Evolutionary conservation across 257 asterid species (phyloP), one percentile per base, ranked within the genome.

Genomic region (Plantago ovata): DNA sequence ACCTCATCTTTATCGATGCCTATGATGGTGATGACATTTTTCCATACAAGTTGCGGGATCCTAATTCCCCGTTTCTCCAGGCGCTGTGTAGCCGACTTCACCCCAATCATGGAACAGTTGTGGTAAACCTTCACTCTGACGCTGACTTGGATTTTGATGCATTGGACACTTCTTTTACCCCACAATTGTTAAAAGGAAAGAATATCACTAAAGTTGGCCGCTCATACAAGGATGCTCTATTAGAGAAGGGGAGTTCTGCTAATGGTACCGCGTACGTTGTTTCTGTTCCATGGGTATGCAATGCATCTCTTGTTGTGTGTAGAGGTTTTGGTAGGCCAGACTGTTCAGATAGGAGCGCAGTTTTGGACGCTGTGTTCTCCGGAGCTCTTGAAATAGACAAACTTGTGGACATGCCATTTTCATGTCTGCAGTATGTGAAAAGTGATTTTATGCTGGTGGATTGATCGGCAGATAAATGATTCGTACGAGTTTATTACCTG

Each of bases 21-120:
- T 89, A 89, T 56, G 95, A 89, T 32, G 95, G 94, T 0, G 90
- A 86, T 21, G 97, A 89, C 73, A 74, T 82, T 32, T 89, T 86
- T 43, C 97, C 95, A 1, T 76, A 41, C 72, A 70, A 81, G 36
- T 68, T 89, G 38, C 86, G 97, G 94, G 80, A 82, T 36, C 78
- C 85, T 0, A 58, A 62, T 50, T 82, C 81, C 53, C 86, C 90
- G 18, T 89, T 89, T 60, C 67, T 89, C 46, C 77, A 70, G 56
- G 72, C 83, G 41, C 63, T 89, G 10, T 74, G 77, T 18, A 72
- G 72, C 40, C 79, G 71, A 42, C 94, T 89, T 32, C 87, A 86
- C 54, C 93, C 94, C 0, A 75, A 79, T 38, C 94, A 86, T 59
- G 97, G 97, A 48, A 82, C 97, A 1, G 85, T 86, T 39, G 81